Evolutionary conservation across 2,329 filamentous ascomycete species (phyloP).

Genomic region (Chaetothyriales sp.): DNA sequence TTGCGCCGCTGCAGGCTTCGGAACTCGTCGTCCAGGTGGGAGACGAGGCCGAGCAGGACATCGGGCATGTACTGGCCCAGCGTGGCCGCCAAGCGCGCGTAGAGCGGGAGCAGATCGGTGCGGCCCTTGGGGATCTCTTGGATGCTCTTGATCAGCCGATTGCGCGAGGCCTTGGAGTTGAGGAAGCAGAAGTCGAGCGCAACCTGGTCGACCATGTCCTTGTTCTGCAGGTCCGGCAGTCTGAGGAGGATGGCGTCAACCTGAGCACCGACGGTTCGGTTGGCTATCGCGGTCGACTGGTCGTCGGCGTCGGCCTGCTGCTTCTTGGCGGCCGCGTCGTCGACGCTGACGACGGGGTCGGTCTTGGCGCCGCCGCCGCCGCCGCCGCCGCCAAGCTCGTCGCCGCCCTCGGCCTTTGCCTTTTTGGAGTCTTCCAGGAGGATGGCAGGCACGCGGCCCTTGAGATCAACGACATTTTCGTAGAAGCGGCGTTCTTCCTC

Average conservation of each 20-base stretch:
- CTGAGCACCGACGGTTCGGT: conserved; percentile 94
- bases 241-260: conserved; percentile 80
- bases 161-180: conserved; percentile 95
- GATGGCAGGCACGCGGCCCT: conserved; percentile 88
- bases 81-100: conserved; percentile 85
- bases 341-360: conserved; percentile 16
- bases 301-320: conserved; percentile 53
- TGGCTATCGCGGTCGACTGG: conserved; percentile 83
- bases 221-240: conserved; percentile 81
- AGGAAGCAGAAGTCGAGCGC: conserved; percentile 96
- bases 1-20: conserved; percentile 92
- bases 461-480: conserved; percentile 88
- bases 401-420: conserved; percentile 49
- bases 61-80: conserved; percentile 89
- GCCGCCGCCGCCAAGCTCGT: conserved; percentile 28
- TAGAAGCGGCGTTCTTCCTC: conserved; percentile 97
- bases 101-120: conserved; percentile 77
- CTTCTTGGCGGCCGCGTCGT: conserved; percentile 36
- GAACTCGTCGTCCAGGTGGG: conserved; percentile 91
- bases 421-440: conserved; percentile 89
- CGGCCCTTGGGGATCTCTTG: conserved; percentile 92
- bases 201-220: conserved; percentile 80
- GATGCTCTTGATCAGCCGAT: conserved; percentile 79
- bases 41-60: conserved; percentile 78
- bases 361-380: no score